Evolutionary conservation across 2,329 filamentous ascomycete species (phyloP).

Genomic region (Blastomyces emzantsi): DNA sequence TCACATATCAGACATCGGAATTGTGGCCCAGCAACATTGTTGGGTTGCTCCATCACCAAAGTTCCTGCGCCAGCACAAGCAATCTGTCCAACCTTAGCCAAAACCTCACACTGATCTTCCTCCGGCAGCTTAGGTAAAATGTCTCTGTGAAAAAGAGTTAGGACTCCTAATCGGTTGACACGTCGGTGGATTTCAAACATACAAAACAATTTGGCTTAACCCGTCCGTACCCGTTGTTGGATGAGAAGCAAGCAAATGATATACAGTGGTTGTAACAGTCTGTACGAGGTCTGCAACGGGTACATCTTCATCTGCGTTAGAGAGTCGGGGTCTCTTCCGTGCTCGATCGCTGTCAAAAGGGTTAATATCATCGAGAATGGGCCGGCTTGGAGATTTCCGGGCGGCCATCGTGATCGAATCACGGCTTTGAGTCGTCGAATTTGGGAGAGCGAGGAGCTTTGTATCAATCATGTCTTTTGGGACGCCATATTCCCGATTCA

Average conservation of each 20-base stretch:
- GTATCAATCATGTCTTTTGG: neutral
- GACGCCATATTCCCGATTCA: slow-evolving; percentile 13
- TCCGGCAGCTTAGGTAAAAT: slow-evolving; percentile 43
- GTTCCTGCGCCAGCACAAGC: slow-evolving; percentile 48
- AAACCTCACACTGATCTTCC: slow-evolving; percentile 42
- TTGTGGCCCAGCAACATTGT: slow-evolving; percentile 17
- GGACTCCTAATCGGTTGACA: slow-evolving; percentile 2
- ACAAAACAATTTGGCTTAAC: slow-evolving; percentile 42
- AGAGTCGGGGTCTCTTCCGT: slow-evolving; percentile 30
- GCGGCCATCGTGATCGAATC: neutral
- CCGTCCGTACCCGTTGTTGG: slow-evolving; percentile 29
- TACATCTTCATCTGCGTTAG: slow-evolving; percentile 29
- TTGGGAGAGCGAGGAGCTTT: neutral
- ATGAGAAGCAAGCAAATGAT: slow-evolving; percentile 29
- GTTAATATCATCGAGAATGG: slow-evolving; percentile 9
- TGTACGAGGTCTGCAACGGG: slow-evolving; percentile 23
- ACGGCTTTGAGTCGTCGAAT: neutral
- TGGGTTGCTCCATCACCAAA: slow-evolving; percentile 28
- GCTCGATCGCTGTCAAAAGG: slow-evolving; percentile 19
- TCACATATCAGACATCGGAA: slow-evolving; percentile 34
- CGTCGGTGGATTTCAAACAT: slow-evolving; percentile 21
- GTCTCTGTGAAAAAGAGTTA: slow-evolving; percentile 23
- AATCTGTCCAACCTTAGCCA: slow-evolving; percentile 49
- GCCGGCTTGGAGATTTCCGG: slow-evolving; percentile 10
- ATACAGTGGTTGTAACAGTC: slow-evolving; percentile 27